Conservation (phyloP, 2,329 filamentous ascomycete genomes). For the Curvularia sp. region DNA sequence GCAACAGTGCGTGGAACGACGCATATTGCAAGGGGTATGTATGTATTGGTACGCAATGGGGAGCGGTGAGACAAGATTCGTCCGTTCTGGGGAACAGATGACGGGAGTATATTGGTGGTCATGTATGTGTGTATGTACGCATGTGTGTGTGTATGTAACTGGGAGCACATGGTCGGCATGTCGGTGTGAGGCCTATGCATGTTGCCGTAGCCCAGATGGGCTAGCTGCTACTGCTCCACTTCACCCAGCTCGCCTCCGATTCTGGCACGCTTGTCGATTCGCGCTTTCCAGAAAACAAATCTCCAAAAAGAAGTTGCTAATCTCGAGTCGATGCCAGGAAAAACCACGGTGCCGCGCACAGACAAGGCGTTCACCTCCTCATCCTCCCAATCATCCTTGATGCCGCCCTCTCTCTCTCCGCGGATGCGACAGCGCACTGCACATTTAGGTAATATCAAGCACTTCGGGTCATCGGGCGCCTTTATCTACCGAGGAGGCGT, state of each 20-base stretch:
- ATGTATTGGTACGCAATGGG: background rate
- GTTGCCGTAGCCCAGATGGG: background rate
- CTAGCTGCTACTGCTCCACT: constrained; percentile 12
- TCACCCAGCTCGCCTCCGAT: constrained; percentile 8
- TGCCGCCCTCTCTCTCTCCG: background rate
- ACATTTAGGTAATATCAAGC: background rate
- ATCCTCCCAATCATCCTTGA: background rate
- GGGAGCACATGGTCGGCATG: too few relatives aligned
- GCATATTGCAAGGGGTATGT: background rate
- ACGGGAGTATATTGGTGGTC: too few relatives aligned
- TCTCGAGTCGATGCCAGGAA: constrained; percentile 2
- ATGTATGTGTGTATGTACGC: too few relatives aligned
- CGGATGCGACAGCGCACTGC: background rate
- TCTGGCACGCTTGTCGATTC: constrained; percentile 8
- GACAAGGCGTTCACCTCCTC: background rate
- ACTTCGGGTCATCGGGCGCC: constrained; percentile 30
- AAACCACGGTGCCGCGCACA: background rate
- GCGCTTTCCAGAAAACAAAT: constrained; percentile 3
- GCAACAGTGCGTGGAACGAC: background rate
- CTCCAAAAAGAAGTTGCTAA: constrained; percentile 4
- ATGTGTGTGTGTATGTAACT: too few relatives aligned
- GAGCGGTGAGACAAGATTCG: background rate
- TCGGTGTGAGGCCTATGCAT: background rate
- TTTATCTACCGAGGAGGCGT: constrained; percentile 25
- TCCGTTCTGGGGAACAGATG: background rate